Evolutionary conservation across 495 filamentous ascomycete genomes (phyloP), one percentile per base, ranked within the genome.

Genomic region (Acidiella bohemica): DNA sequence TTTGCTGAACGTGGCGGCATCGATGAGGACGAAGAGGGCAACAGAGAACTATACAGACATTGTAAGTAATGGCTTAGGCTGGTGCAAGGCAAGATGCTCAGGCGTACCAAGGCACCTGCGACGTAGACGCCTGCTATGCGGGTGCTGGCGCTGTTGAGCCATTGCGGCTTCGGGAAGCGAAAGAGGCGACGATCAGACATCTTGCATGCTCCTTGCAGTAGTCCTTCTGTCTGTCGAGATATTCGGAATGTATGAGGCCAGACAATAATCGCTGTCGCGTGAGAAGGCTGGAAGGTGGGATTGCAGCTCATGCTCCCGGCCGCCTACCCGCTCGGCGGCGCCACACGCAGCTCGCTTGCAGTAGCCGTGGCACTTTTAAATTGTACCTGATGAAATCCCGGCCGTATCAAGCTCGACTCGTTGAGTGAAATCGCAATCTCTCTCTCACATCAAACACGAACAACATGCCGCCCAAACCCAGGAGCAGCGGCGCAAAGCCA

Each of bases 11-110:
- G 84, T 74, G 14, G 90, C 80, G 30, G 80, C 76, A 61, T 99
- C 92, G 64, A 99, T 75, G 53, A 95, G 75, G 67, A 83, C 78
- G 77, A 88, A 99, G 73, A 96, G 90, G 30, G 85, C 90, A 46
- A 94, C 74, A 36, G 92, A 87, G 72, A 95, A 96, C 92, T 99
- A 41, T 8, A 34, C 27, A 5, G 24, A 28, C 26, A 39, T 23
- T 30, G 5, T 28, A 4, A 14, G 20, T n/a, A n/a, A n/a, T n/a
- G n/a, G n/a, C n/a, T n/a, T n/a, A n/a, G n/a, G n/a, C n/a, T n/a
- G n/a, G n/a, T n/a, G n/a, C n/a, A n/a, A n/a, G n/a, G n/a, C n/a
- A n/a, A n/a, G 18, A 18, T 42, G 10, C 36, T 27, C 29, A 30
- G 9, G 37, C 74, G 54, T 73, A 95, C 87, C 62, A 95, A 60